A percentile compares a stretch with the other conserved stretches of the same genome.
phyloP scores from a whole-genome alignment of 768 basidiomycete species.

The Cyclocybe cylindracea region DNA sequence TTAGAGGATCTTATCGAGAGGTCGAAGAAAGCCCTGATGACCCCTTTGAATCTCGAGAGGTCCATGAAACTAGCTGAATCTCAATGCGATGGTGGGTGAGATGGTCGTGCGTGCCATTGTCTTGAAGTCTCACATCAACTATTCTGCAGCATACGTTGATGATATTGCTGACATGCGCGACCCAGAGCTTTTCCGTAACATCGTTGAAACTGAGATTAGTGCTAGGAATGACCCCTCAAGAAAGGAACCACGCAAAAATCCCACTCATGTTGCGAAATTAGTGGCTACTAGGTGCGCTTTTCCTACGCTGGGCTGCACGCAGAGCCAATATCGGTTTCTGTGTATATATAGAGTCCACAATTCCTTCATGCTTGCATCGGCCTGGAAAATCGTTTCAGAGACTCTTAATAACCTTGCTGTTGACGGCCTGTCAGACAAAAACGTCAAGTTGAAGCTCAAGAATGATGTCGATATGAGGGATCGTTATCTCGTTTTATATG shows the following conservation, averaged over 20 bases:
- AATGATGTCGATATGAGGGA: slow-evolving; percentile 50
- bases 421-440: slow-evolving; percentile 53
- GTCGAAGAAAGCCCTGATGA: slow-evolving; percentile 58
- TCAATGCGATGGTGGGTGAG: slow-evolving; percentile 64
- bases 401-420: slow-evolving; percentile 56
- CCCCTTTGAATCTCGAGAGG: slow-evolving; percentile 64
- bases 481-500: slow-evolving; percentile 63
- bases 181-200: slow-evolving; percentile 56
- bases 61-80: slow-evolving; percentile 72
- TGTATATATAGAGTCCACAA: slow-evolving; percentile 67
- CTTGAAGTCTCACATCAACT: slow-evolving; percentile 5
- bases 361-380: slow-evolving; percentile 77
- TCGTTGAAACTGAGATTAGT: slow-evolving; percentile 57
- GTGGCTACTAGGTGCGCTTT: slow-evolving; percentile 57
- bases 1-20: slow-evolving; percentile 68
- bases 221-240: slow-evolving; percentile 45
- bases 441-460: slow-evolving; percentile 54
- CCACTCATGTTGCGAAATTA: slow-evolving; percentile 55
- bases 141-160: slow-evolving; percentile 58
- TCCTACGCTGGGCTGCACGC: neutral
- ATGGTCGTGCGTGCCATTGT: neutral
- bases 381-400: slow-evolving; percentile 74
- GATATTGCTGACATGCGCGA: slow-evolving; percentile 71
- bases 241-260: slow-evolving; percentile 34
- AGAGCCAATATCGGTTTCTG: neutral